phyloP scores from a whole-genome alignment of 2,329 filamentous ascomycete species.

The Fusarium bactridioides region DNA sequence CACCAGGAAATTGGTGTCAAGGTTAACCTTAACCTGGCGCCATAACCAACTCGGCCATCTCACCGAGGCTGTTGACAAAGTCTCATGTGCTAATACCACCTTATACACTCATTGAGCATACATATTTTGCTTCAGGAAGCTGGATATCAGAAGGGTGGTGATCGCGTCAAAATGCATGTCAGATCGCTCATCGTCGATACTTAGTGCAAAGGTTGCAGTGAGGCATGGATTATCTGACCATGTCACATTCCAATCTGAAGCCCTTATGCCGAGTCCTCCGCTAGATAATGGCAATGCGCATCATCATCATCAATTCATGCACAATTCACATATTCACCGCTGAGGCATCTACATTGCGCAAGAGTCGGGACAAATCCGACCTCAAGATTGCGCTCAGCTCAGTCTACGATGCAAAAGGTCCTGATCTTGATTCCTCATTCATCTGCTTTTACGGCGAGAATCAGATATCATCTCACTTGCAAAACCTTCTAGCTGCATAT shows the following conservation, averaged over 20 bases:
- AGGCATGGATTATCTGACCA: neutral
- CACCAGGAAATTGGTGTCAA: conserved; percentile 42
- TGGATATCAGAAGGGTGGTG: neutral
- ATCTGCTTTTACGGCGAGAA: neutral
- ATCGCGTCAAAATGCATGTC: conserved; percentile 1
- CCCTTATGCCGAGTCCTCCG: neutral
- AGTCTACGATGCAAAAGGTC: neutral
- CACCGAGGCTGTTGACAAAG: conserved; percentile 20
- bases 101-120: rapidly evolving
- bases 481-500: conserved; percentile 14
- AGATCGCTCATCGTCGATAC: neutral
- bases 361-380: neutral
- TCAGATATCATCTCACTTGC: neutral
- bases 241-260: neutral
- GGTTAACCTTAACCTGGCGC: conserved; percentile 42
- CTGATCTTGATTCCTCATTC: neutral
- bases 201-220: neutral
- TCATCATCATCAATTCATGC: neutral
- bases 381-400: conserved; percentile 2
- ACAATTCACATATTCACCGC: neutral
- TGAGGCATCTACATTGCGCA: neutral
- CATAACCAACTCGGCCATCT: conserved; percentile 44
- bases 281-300: neutral
- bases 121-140: neutral
- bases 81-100: rapidly evolving